phyloP scores from a whole-genome alignment of 768 basidiomycete species.

The Boletus reticulatus region DNA sequence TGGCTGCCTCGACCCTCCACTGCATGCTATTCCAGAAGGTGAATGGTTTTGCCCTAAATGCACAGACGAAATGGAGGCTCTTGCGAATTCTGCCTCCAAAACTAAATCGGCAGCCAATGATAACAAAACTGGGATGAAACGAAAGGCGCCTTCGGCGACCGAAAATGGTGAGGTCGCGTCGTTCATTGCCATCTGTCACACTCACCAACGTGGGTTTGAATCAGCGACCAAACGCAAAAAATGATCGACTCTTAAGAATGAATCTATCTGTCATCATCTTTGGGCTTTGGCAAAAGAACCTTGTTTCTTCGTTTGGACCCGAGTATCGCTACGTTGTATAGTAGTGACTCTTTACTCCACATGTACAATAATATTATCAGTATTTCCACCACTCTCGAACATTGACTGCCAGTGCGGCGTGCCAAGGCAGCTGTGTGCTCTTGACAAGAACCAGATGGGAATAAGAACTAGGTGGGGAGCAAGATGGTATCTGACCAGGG shows the following conservation, averaged over 20 bases:
- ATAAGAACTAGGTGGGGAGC: too few species aligned
- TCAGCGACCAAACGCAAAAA: constrained; percentile 41
- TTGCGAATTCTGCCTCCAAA: constrained; percentile 13
- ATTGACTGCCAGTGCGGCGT: neutral
- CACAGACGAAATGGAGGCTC: constrained; percentile 53
- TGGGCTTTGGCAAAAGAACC: neutral
- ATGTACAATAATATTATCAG: constrained; percentile 22
- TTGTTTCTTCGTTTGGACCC: constrained; percentile 2
- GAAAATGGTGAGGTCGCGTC: constrained; percentile 36
- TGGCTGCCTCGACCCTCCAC: constrained; percentile 75
- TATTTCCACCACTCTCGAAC: constrained; percentile 13
- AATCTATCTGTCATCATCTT: neutral
- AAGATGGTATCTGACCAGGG: too few species aligned
- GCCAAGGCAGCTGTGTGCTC: too few species aligned
- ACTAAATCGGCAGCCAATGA: constrained; percentile 6
- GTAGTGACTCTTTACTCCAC: constrained; percentile 13
- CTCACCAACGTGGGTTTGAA: neutral
- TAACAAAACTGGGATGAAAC: constrained; percentile 36
- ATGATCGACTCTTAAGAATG: constrained; percentile 8
- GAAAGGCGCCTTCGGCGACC: constrained; percentile 43
- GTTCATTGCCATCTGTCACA: neutral
- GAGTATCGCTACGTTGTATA: constrained; percentile 5
- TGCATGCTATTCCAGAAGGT: constrained; percentile 76
- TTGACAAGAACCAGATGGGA: too few species aligned
- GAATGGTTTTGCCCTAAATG: constrained; percentile 93